Base-by-base conservation (phyloP, 2,329 filamentous ascomycete species). In the Gremmenia infestans region DNA sequence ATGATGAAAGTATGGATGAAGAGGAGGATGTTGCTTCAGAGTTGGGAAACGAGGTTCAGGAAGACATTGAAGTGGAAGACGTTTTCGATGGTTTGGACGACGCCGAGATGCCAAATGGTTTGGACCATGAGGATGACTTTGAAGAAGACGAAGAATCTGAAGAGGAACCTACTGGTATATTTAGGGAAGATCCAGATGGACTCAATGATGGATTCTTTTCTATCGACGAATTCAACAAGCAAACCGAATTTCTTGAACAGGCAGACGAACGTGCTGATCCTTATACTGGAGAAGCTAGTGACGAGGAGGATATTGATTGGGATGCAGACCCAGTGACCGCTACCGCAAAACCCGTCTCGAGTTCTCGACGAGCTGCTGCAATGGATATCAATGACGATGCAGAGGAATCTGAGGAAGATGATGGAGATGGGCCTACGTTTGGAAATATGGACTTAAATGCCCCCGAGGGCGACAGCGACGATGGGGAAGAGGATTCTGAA, bases 121-220 rank as follows among this genome's bases (percentile, higher is more conserved):
- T 73, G 1, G 72, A 72, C 3, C 70, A 73, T 0, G 72, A 76
- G 3, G 73, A 72, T 0, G 74, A 76, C 1, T 74, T 75, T 1
- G 71, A 73, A 0, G 76, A 76, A 0, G 77, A 79, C 0, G 78
- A 79, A 2, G 77, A 75, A 1, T 73, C 73, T 11, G 74, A 78
- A 3, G 78, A 79, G 19, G 74, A 77, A 46, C 71, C 75, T 4
- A 71, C 74, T 1, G 79, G 80, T 49, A 80, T 81, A 40, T 86
- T 87, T 57, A 75, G 84, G 8, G 78, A 86, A 64, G 91, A 97
- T 67, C 85, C 85, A 4, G 80, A 94, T 68, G 91, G 91, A 6
- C 82, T 99, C 35, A 97, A 99, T 67, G 94, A 99, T 68, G 93
- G 91, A 5, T 99, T 99, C 76, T 99, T 99, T 75, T 96, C 91